Evolutionary conservation across 129 eudicot genomes (phyloP), one percentile per base, ranked within the genome.

Genomic region (Flaveria trinervia): DNA sequence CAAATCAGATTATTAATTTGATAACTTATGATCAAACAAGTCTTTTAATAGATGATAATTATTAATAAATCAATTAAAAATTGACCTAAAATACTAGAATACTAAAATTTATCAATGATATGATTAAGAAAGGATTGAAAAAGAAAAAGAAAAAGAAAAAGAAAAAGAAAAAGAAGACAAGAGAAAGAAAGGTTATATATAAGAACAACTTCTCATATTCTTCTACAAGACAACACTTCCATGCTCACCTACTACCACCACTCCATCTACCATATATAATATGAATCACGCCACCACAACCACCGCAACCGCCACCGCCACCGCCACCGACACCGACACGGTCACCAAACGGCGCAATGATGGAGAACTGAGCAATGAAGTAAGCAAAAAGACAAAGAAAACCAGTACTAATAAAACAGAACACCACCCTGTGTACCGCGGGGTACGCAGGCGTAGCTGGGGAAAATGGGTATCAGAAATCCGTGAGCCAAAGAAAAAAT

Each of bases 401-500:
- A 5, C 33, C 22, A 6, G 4, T 12, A 45, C 20, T 28, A 20
- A 56, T 43, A 16, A 83, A 46, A 80, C 25, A 44, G 26, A 43
- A 25, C 18, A 64, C 10, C 41, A 64, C 10, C 41, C 68, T 14
- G 65, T 74, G 12, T 83, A 74, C 30, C 81, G 78, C 0, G 87
- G 87, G 0, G 82, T 80, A 2, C 65, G 84, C 39, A 43, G 28
- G 60, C 60, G 84, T 52, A 66, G 54, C 30, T 77, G 82, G 75
- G 87, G 82, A 0, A 84, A 84, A 75, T 84, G 87, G 87, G 87
- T 84, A 2, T 80, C 76, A 2, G 87, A 84, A 74, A 78, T 84
- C 1, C 73, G 87, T 3, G 87, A 80, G 59, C 87, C 87, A n/a
- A 84, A 80, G 61, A 84, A 84, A 78, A 84, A 84, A 23, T 76